phyloP scores from a whole-genome alignment of 1,139 yeast species.

The Zygosaccharomyces pseudobailii region DNA sequence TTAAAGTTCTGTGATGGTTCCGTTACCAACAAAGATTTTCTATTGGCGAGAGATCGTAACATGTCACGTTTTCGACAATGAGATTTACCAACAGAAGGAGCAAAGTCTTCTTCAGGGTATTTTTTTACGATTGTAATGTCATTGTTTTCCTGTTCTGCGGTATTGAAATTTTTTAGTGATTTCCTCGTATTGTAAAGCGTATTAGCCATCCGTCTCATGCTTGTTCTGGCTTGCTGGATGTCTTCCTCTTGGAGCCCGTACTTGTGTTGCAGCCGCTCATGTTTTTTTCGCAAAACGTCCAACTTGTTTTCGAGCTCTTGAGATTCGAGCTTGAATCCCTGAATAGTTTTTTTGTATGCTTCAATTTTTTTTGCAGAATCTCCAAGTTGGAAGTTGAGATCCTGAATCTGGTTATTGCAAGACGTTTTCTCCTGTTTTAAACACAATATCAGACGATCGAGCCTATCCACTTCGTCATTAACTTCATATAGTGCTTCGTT shows the following conservation, averaged over 20 bases:
- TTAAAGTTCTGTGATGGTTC: background rate
- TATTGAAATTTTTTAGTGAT: background rate
- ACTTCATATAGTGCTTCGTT: conserved; percentile 1
- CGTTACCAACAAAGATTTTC: background rate
- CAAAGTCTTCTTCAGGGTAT: background rate
- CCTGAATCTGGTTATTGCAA: background rate
- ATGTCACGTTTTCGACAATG: background rate
- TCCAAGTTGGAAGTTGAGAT: background rate
- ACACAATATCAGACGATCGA: background rate
- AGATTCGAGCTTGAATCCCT: background rate
- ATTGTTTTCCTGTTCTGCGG: background rate
- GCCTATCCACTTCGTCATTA: conserved; percentile 1
- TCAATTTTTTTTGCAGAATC: background rate
- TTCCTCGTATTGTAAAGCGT: background rate
- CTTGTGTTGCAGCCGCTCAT: background rate
- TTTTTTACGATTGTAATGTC: background rate
- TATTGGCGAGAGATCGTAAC: conserved; percentile 1
- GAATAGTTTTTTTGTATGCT: background rate
- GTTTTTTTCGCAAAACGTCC: background rate
- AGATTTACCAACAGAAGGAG: background rate
- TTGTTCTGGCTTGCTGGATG: conserved; percentile 1
- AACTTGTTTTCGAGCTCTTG: background rate
- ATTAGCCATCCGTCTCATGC: conserved; percentile 1
- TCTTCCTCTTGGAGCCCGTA: background rate
- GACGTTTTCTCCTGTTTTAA: background rate